Evolutionary conservation across 345 rosid species (phyloP).

Genomic region (Toxicodendron radicans): DNA sequence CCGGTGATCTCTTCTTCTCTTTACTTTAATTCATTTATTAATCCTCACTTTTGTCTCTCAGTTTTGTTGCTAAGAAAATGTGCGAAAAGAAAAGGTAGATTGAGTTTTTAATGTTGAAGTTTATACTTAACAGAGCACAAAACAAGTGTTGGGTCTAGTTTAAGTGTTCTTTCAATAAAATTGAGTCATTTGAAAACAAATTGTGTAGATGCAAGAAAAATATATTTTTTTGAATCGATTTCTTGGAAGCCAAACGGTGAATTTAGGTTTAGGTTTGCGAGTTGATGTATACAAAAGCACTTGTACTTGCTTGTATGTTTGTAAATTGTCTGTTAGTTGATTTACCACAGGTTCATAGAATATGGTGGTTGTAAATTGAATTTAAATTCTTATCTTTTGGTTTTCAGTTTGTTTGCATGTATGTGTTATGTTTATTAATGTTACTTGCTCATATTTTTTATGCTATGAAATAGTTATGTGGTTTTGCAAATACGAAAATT

Average conservation of each 20-base stretch:
- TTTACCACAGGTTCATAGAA: neutral
- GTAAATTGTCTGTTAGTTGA: neutral
- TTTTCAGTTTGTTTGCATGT: neutral
- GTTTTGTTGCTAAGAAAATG: slow-evolving; percentile 4
- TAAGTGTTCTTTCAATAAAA: neutral
- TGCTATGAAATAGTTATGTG: neutral
- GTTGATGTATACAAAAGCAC: neutral
- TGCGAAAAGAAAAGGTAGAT: too few relatives aligned
- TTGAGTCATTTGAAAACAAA: neutral
- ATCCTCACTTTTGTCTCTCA: neutral
- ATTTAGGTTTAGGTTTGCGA: slow-evolving; percentile 3
- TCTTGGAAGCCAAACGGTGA: neutral
- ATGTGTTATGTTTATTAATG: neutral
- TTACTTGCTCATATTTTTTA: too few relatives aligned
- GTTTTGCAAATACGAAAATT: neutral
- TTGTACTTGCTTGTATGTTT: neutral
- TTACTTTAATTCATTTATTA: neutral
- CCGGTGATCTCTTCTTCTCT: slow-evolving; percentile 42
- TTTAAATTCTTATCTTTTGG: neutral
- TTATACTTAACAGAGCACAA: neutral
- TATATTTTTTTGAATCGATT: neutral
- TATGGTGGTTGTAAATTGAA: neutral
- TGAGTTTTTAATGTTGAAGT: neutral
- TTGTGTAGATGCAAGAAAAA: neutral
- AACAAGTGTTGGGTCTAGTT: neutral